These are phyloP conservation scores for Jacaranda mimosifolia DNA, from an alignment of 257 asterid genomes.

Conservation along the genomic window DNA sequence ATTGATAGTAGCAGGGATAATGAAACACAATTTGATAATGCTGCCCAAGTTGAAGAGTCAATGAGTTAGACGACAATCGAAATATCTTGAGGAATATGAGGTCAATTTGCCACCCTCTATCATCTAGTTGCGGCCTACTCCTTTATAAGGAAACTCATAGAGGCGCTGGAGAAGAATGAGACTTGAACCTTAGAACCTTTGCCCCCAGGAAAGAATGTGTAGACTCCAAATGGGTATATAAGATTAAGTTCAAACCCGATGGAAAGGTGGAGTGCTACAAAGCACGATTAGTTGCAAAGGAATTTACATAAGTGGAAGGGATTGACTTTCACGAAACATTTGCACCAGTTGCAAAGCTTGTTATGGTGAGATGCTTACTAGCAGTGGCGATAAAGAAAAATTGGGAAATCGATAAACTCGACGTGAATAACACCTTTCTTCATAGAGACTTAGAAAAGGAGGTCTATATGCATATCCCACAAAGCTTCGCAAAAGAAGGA, in stretches of 20 bases:
- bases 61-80: too few species aligned
- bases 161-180: background rate
- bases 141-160: too few species aligned
- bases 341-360: background rate
- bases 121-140: background rate
- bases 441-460: background rate
- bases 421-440: background rate
- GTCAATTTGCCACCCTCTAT: too few species aligned
- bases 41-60: too few species aligned
- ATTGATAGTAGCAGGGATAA: too few species aligned
- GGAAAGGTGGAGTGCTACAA: background rate
- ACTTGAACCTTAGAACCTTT: background rate
- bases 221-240: background rate
- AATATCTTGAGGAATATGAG: too few species aligned
- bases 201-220: background rate
- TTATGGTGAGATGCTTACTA: background rate
- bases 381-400: background rate
- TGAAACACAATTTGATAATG: too few species aligned
- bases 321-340: background rate
- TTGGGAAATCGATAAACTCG: constrained; percentile 1
- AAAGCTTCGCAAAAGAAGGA: background rate
- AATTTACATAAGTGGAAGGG: background rate
- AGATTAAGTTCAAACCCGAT: background rate
- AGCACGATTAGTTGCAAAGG: background rate
- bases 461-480: background rate